Evolutionary conservation across 805 yeast genomes (phyloP).

Genomic region (Zygoascus tannicola): DNA sequence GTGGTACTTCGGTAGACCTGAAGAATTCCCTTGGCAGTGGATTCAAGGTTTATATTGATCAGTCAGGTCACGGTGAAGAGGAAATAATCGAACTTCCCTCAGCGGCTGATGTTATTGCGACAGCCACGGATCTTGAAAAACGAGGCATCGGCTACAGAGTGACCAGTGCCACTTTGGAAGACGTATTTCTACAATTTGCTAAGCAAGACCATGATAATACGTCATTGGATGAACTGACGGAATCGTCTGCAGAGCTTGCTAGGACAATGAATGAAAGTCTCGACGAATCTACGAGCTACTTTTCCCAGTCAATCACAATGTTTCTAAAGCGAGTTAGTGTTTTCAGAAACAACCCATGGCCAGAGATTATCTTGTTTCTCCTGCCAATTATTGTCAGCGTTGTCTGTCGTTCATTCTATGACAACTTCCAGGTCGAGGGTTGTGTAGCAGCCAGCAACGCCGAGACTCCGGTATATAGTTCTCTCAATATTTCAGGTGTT

Average conservation of each 20-base stretch:
- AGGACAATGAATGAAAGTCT: constrained; percentile 7
- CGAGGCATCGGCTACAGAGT: constrained; percentile 21
- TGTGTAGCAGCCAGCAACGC: constrained; percentile 13
- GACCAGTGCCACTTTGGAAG: constrained; percentile 30
- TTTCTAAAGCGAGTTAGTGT: constrained; percentile 24
- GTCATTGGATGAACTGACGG: constrained; percentile 3
- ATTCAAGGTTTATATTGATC: constrained; percentile 21
- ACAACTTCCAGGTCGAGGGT: constrained; percentile 14
- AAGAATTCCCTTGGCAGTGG: constrained; percentile 29
- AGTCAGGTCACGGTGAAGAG: constrained; percentile 23
- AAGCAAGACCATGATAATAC: constrained; percentile 18
- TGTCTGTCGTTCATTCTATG: constrained; percentile 16
- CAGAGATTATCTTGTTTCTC: constrained; percentile 22
- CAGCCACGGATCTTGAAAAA: constrained; percentile 18
- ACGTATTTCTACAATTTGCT: constrained; percentile 27
- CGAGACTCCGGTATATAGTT: constrained; percentile 11
- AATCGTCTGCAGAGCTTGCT: constrained; percentile 5
- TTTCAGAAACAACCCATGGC: constrained; percentile 22
- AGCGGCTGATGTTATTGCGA: constrained; percentile 21
- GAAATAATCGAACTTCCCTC: constrained; percentile 17
- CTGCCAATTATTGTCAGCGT: constrained; percentile 27
- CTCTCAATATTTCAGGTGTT: constrained; percentile 7
- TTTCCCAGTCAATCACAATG: constrained; percentile 24
- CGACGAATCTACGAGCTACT: constrained; percentile 13
- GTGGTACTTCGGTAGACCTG: constrained; percentile 27